Percentiles rank a stretch among this genome's conserved stretches.
Conservation (phyloP, 768 basidiomycete genomes). For the Mycena latifolia region DNA sequence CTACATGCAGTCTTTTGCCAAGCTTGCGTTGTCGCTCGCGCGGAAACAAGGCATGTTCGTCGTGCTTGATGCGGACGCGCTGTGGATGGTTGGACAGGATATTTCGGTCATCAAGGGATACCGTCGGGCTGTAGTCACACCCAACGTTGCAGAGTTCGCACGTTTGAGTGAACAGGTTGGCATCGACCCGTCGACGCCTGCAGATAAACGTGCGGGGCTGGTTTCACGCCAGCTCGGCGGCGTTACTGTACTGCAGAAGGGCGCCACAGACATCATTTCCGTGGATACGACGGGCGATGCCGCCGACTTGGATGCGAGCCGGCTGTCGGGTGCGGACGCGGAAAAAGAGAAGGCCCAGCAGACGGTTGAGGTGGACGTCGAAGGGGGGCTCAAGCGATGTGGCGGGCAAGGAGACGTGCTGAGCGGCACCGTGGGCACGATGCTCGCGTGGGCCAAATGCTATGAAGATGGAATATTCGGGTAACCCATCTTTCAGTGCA, state of each 20-base stretch:
- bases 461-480: slow-evolving; percentile 89
- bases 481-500: slow-evolving; percentile 54
- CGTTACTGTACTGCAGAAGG: slow-evolving; percentile 93
- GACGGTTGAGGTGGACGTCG: slow-evolving; percentile 71
- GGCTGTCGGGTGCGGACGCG: slow-evolving; percentile 56
- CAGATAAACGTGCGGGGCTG: slow-evolving; percentile 69
- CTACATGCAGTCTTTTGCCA: slow-evolving; percentile 91
- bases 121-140: slow-evolving; percentile 89
- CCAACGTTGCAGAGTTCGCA: slow-evolving; percentile 94
- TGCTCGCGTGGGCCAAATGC: slow-evolving; percentile 96
- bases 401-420: slow-evolving; percentile 98
- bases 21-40: slow-evolving; percentile 81
- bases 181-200: slow-evolving; percentile 65
- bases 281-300: slow-evolving; percentile 74
- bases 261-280: slow-evolving; percentile 84
- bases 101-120: slow-evolving; percentile 85
- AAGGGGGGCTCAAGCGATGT: slow-evolving; percentile 91
- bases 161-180: slow-evolving; percentile 83
- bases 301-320: slow-evolving; percentile 58
- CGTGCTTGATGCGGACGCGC: slow-evolving; percentile 94
- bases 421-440: slow-evolving; percentile 87
- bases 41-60: slow-evolving; percentile 83
- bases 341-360: slow-evolving; percentile 68
- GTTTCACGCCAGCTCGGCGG: slow-evolving; percentile 86
- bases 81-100: slow-evolving; percentile 86